phyloP scores from a whole-genome alignment of 108 stramenopile species.

The Cyclostephanos tholiformis region DNA sequence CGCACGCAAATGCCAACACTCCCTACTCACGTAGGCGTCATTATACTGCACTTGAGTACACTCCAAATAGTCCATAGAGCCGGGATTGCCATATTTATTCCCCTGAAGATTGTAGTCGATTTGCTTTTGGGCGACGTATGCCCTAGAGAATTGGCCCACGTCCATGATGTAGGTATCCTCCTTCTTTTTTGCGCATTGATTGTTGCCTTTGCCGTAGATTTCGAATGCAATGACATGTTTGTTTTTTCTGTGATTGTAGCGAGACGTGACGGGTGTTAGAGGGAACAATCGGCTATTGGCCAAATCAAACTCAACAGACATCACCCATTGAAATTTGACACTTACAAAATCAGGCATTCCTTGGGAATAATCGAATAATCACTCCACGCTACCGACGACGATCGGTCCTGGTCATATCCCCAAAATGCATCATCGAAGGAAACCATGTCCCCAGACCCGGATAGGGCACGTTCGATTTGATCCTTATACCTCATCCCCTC shows the following conservation, averaged over 20 bases:
- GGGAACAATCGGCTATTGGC: not conserved
- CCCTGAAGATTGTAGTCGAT: conserved; percentile 31
- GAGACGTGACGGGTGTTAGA: not conserved
- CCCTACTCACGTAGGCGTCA: conserved; percentile 30
- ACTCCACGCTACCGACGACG: conserved; percentile 22
- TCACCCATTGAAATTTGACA: not conserved
- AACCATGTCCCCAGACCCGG: conserved; percentile 24
- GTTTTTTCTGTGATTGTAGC: conserved; percentile 33
- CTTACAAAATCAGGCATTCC: conserved; percentile 48
- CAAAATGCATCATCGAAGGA: conserved; percentile 43
- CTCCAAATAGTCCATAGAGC: conserved; percentile 27
- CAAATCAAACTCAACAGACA: not conserved
- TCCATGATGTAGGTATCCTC: conserved; percentile 38
- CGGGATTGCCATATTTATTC: conserved; percentile 39
- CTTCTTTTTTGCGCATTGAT: conserved; percentile 30
- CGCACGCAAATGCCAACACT: not conserved
- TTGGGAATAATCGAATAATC: conserved; percentile 36
- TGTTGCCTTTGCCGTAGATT: conserved; percentile 39
- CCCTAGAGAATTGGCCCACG: conserved; percentile 40
- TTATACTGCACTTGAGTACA: conserved; percentile 35
- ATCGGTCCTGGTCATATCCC: conserved; percentile 23
- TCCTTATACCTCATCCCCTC: not conserved
- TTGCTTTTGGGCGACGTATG: conserved; percentile 39
- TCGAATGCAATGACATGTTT: conserved; percentile 42
- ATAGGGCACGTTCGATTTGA: conserved; percentile 23